Evolutionary conservation across 208 protist genomes (phyloP).

Genomic region (Acanthamoeba healyi): DNA sequence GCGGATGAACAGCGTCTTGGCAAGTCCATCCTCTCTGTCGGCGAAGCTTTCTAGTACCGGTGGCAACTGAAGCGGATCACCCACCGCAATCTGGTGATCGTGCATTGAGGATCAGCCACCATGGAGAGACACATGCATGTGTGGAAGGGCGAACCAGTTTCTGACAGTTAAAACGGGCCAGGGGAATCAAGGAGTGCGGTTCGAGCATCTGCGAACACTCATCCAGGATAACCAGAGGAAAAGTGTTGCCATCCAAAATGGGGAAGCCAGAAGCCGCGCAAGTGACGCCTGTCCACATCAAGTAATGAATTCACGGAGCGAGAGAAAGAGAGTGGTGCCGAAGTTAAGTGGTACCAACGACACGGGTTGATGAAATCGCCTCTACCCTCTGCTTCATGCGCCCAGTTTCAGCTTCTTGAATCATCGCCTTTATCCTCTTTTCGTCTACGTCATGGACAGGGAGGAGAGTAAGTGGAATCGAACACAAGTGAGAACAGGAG

Average conservation of each 20-base stretch:
- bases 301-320: too few relatives aligned
- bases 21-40: conserved; percentile 79
- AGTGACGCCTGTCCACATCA: conserved; percentile 83
- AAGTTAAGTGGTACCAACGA: conserved; percentile 46
- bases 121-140: too few relatives aligned
- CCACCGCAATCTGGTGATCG: conserved; percentile 84
- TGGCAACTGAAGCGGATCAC: conserved; percentile 91
- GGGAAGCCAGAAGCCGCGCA: conserved; percentile 88
- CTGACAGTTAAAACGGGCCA: conserved; percentile 81
- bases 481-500: not conserved
- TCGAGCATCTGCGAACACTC: conserved; percentile 91
- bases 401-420: conserved; percentile 31
- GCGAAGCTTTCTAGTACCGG: conserved; percentile 84
- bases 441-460: not conserved
- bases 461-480: not conserved
- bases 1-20: conserved; percentile 91
- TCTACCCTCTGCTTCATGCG: conserved; percentile 54
- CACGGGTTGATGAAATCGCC: conserved; percentile 21
- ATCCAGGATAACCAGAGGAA: conserved; percentile 91
- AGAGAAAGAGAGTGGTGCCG: not conserved
- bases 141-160: conserved; percentile 75
- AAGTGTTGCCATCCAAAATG: conserved; percentile 84
- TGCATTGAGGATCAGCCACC: too few relatives aligned
- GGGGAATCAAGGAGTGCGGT: conserved; percentile 87
- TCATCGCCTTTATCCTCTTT: not conserved